These are phyloP conservation scores for Citrullus colocynthis DNA, from an alignment of 306 rosid genomes.

Conservation along the genomic window DNA sequence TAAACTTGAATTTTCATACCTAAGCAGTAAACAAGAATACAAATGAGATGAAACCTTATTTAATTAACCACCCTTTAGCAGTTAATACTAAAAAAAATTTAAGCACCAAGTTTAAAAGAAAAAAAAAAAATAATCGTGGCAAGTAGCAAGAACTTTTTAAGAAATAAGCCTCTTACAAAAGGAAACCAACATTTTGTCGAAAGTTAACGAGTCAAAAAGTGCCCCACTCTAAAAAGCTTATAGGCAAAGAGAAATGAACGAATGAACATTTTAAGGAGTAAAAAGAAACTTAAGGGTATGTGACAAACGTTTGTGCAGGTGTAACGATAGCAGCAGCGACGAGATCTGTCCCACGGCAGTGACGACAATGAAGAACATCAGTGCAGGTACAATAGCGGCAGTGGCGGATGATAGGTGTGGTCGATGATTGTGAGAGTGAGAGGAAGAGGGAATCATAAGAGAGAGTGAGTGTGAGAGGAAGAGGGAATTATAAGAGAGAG, in stretches of 20 bases:
- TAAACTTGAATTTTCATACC: conserved; percentile 88
- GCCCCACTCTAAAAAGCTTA: conserved; percentile 99
- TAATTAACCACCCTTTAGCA: neutral
- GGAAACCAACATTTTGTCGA: conserved; percentile 97
- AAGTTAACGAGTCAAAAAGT: conserved; percentile 91
- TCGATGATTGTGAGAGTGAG: too few species aligned
- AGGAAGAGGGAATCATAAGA: too few species aligned
- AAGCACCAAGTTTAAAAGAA: neutral
- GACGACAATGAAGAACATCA: too few species aligned
- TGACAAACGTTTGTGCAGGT: too few species aligned
- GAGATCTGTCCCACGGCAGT: too few species aligned
- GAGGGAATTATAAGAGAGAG: too few species aligned
- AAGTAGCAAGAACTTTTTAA: neutral
- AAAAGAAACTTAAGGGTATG: neutral
- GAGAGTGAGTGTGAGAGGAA: too few species aligned
- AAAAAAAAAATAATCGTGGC: neutral
- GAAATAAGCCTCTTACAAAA: conserved; percentile 51
- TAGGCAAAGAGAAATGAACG: neutral
- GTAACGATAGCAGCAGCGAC: too few species aligned
- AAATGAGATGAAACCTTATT: neutral
- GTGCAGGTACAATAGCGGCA: too few species aligned
- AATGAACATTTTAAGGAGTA: neutral
- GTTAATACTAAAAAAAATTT: neutral
- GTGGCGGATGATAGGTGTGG: too few species aligned
- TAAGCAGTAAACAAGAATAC: conserved; percentile 21